Evolutionary conservation across 2,329 filamentous ascomycete genomes (phyloP), one percentile per base, ranked within the genome.

Genomic region (Cryphonectria carpinicola): DNA sequence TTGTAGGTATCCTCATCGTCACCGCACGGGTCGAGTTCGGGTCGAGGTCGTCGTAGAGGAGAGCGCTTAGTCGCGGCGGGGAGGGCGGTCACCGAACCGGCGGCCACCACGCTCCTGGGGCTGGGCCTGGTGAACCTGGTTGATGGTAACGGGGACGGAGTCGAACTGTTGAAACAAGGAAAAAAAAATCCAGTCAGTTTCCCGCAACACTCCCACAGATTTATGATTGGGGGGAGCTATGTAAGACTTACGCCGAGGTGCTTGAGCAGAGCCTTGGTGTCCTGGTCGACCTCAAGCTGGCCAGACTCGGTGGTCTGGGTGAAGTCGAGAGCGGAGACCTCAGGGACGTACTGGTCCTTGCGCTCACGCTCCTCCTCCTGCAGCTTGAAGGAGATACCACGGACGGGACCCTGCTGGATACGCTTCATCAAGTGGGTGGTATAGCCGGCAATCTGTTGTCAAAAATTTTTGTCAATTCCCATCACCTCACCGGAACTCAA

Each of bases 361-460:
- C 96, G 93, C 89, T 99, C 96, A 90, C 96, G 94, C 92, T 99
- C 96, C 89, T 99, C 96, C 89, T 99, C 96, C 88, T 99, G 96
- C 74, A 99, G 93, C 91, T 99, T 99, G 95, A 99, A 99, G 86
- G 97, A 99, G 87, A 99, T 99, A 89, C 96, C 96, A 81, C 96
- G 97, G 86, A 99, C 96, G 77, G 96, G 96, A 77, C 96, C 96
- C 84, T 96, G 94, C 90, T 98, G 96, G 80, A 99, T 99, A 86
- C 96, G 96, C 92, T 98, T 98, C 97, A 99, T 99, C 86, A 97
- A 84, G 84, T 97, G 94, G 78, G 96, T 98, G 80, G 95, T 97
- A 91, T 97, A 98, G 81, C 96, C 96, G 82, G 96, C 95, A 88
- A 97, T 97, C 93, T 95, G 63, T 35, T 62, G 19, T n/a, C 8